Evolutionary conservation across 2,329 filamentous ascomycete genomes (phyloP), one percentile per base, ranked within the genome.

Genomic region (Sporothrix protearum): DNA sequence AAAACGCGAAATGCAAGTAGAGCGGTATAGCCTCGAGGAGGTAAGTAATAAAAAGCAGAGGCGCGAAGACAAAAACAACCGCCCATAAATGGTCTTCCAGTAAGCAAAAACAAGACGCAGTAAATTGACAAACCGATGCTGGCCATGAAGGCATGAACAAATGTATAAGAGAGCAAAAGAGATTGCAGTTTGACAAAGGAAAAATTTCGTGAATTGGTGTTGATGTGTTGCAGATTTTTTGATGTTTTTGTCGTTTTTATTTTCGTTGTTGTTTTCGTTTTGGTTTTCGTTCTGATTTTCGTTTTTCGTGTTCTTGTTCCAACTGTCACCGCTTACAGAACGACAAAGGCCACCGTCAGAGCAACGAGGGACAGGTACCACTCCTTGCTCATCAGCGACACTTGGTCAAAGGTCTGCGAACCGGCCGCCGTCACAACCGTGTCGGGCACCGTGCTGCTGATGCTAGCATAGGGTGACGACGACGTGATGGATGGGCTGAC

Each of bases 321-420:
- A 12, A n/a, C 49, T 71, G 22, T 71, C 68, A 6, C n/a, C 22
- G 36, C n/a, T 47, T 73, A 73, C 63, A 68, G 19, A n/a, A 73
- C 7, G 25, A 73, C 28, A 64, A 73, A 71, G 16, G 69, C 71
- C 5, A 73, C 64, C 36, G 71, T 66, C 64, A 70, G 45, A 6
- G 57, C 69, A 36, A 69, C 33, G 33, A 73, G 53, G 5, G 68
- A 71, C 45, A 73, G 22, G 64, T 71, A 73, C 71, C 68, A 71
- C 64, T 66, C 64, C 47, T 71, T 71, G 71, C 36, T n/a, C 45
- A 61, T 10, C n/a, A 71, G 28, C 33, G 69, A 68, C 63, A 30
- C 64, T 36, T 69, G 63, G 36, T 71, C 71, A 19, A 71, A 68
- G 8, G 64, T 19, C 8, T 25, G 55, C 39, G 51, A 47, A 14